Evolutionary conservation across 2,329 filamentous ascomycete species (phyloP).

Genomic region (Ascomycota sp.): DNA sequence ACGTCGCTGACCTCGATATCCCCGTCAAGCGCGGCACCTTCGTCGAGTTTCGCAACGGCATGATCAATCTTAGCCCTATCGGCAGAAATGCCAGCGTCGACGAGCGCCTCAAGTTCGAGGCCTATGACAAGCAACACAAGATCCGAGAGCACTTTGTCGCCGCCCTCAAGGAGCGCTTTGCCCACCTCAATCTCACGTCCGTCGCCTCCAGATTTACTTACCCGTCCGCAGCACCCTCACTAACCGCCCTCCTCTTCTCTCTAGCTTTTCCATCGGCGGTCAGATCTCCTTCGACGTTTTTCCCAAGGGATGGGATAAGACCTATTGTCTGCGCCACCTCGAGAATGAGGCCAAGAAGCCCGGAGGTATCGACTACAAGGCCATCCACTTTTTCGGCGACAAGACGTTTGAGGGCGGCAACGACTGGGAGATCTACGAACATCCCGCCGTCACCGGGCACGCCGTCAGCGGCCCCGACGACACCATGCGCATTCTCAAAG

Average conservation of each 20-base stretch:
- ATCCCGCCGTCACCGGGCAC: constrained; percentile 66
- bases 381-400: constrained; percentile 94
- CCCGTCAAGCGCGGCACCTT: constrained; percentile 70
- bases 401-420: constrained; percentile 83
- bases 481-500: constrained; percentile 56
- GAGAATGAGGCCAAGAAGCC: constrained; percentile 52
- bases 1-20: constrained; percentile 64
- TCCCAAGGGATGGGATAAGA: constrained; percentile 95
- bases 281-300: constrained; percentile 98
- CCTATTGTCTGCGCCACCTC: constrained; percentile 76
- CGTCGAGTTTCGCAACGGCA: constrained; percentile 74
- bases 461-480: constrained; percentile 62
- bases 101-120: constrained; percentile 66
- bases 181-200: constrained; percentile 63
- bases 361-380: constrained; percentile 56
- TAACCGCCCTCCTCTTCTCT: background rate
- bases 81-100: constrained; percentile 64
- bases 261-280: constrained; percentile 76
- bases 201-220: constrained; percentile 11
- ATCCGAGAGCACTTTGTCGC: constrained; percentile 51
- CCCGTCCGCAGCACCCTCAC: background rate
- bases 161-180: constrained; percentile 8
- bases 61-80: constrained; percentile 69
- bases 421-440: constrained; percentile 81
- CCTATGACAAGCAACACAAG: constrained; percentile 56